A percentile compares a stretch with the other conserved stretches of the same genome.
Conservation (phyloP, 1,139 yeast species). For the Lodderomyces parapsilosis region DNA sequence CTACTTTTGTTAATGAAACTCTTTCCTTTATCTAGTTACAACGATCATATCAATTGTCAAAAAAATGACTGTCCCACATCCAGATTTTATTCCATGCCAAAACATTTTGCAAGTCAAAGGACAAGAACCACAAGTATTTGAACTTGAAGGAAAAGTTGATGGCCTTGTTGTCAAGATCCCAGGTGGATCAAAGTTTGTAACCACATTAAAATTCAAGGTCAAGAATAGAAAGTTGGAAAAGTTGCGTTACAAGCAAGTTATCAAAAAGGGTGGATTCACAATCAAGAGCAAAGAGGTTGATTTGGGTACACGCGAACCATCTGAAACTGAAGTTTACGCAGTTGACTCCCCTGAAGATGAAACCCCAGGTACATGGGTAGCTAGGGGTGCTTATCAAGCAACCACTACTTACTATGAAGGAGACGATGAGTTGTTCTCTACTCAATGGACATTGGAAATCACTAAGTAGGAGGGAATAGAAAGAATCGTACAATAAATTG, state of each 20-base stretch:
- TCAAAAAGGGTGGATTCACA: constrained; percentile 39
- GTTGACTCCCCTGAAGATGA: constrained; percentile 35
- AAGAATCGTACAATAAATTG: too few relatives aligned
- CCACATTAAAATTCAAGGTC: constrained; percentile 36
- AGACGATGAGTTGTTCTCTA: constrained; percentile 27
- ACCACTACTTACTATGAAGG: constrained; percentile 34
- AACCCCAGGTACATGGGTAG: constrained; percentile 43
- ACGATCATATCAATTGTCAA: too few relatives aligned
- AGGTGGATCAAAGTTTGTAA: constrained; percentile 36
- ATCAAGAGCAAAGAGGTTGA: constrained; percentile 32
- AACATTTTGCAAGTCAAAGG: constrained; percentile 35
- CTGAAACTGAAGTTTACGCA: constrained; percentile 24
- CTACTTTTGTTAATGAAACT: neutral
- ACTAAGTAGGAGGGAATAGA: constrained; percentile 11
- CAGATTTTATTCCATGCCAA: constrained; percentile 35
- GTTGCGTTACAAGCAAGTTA: constrained; percentile 36
- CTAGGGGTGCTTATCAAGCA: constrained; percentile 38
- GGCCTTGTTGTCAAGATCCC: constrained; percentile 34
- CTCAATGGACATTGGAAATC: constrained; percentile 30
- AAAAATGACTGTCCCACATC: constrained; percentile 16
- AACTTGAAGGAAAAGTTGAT: constrained; percentile 28
- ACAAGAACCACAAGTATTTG: constrained; percentile 25
- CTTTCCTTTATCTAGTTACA: too few relatives aligned
- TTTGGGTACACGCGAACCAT: constrained; percentile 34
- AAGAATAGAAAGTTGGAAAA: constrained; percentile 29